A percentile compares a stretch with the other conserved stretches of the same genome.
phyloP scores from a whole-genome alignment of 2,329 filamentous ascomycete genomes.

The Fusarium nanum region DNA sequence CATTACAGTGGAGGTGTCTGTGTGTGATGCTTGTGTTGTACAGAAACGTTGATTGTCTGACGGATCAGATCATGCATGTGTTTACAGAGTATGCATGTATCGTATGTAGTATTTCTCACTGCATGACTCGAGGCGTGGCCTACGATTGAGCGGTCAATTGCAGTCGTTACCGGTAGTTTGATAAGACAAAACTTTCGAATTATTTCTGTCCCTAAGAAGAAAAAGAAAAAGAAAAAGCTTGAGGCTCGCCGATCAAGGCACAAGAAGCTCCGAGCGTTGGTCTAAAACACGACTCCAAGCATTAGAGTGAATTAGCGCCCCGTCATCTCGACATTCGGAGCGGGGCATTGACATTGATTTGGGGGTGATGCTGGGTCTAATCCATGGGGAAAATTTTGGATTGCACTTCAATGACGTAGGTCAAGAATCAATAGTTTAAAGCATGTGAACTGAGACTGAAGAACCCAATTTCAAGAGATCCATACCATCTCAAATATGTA shows the following conservation, averaged over 20 bases:
- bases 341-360: conserved; percentile 14
- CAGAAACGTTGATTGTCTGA: background rate
- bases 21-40: conserved; percentile 9
- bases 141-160: background rate
- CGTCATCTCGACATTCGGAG: conserved; percentile 4
- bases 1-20: conserved; percentile 24
- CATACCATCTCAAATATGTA: background rate
- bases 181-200: background rate
- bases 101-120: conserved; percentile 2
- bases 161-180: background rate
- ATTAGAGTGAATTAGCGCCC: conserved; percentile 18
- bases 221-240: conserved; percentile 23
- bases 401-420: conserved; percentile 38
- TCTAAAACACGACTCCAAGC: conserved; percentile 8
- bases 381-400: conserved; percentile 19
- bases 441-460: conserved; percentile 8
- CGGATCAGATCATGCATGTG: conserved; percentile 15
- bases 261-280: conserved; percentile 27
- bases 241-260: conserved; percentile 13
- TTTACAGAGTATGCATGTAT: background rate
- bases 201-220: background rate
- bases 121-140: conserved; percentile 15
- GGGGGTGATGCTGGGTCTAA: conserved; percentile 1
- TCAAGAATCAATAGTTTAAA: conserved; percentile 2
- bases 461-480: background rate